Conservation (phyloP, 345 rosid genomes). For the Fremontodendron californicum region DNA sequence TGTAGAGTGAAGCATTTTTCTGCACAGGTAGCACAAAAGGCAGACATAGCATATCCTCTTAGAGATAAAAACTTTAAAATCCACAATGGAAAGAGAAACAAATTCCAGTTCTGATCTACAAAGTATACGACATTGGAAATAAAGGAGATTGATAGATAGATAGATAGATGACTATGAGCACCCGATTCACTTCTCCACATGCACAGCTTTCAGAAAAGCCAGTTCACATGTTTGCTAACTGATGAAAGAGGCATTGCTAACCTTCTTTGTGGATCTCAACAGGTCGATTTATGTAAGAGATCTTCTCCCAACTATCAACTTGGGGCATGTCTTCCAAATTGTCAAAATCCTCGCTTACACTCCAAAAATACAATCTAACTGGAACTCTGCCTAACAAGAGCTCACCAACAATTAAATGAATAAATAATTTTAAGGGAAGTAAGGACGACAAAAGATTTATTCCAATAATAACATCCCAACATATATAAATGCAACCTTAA, state of each 20-base stretch:
- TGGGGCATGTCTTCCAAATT: slow-evolving; percentile 58
- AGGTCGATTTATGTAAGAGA: slow-evolving; percentile 72
- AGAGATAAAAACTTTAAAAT: background rate
- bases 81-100: background rate
- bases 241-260: slow-evolving; percentile 21
- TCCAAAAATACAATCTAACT: slow-evolving; percentile 69
- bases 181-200: background rate
- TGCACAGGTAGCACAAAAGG: slow-evolving; percentile 19
- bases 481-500: background rate
- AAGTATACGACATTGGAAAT: background rate
- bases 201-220: background rate
- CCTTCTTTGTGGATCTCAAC: slow-evolving; percentile 65
- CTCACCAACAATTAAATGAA: background rate
- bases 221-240: background rate
- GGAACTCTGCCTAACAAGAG: slow-evolving; percentile 67
- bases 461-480: background rate
- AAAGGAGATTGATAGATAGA: too few species aligned
- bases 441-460: background rate
- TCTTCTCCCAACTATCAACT: slow-evolving; percentile 78
- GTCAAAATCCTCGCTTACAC: slow-evolving; percentile 50
- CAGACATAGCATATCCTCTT: background rate
- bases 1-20: slow-evolving; percentile 64
- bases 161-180: too few species aligned
- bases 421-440: background rate
- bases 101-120: background rate